Evolutionary conservation across 805 yeast species (phyloP), one percentile per base, ranked within the genome.

Genomic region (Lipomyces mesembrius): DNA sequence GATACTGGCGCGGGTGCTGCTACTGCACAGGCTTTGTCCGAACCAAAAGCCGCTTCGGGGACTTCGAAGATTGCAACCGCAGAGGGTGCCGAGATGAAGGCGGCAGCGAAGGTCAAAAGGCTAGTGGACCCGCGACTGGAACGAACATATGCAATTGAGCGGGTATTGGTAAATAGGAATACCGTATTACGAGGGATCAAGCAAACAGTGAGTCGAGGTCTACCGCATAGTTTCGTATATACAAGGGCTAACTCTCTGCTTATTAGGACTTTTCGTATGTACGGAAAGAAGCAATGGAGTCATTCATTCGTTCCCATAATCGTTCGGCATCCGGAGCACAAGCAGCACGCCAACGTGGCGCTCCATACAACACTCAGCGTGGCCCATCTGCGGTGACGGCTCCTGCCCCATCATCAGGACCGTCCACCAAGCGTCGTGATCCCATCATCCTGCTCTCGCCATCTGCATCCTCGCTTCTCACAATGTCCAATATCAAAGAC

Each of bases 391-490:
- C 61, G 5, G 58, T 60, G n/a, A 25, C 64, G 4, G 39, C 32
- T 35, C 32, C 51, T 12, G 22, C 64, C 20, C 35, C 59, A 32
- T 29, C 37, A 7, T 37, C 64, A 12, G 39, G 62, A 9, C 25
- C 60, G 2, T 14, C 62, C 22, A 43, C 63, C 11, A 62, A 87
- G 85, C 74, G 75, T 74, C 62, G 70, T 8, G 91, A 87, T 68
- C 96, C 96, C 29, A 89, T 90, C 72, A 88, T 90, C 64, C 77
- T 90, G 55, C 80, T 90, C 35, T 89, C 95, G 14, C 94, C 96
- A 3, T 87, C 95, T 8, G 90, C 95, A 0, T 87, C 94, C 3
- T 84, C 93, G 0, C 78, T 90, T 29, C 73, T 90, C 60, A 86
- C 88, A 8, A 83, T 88, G 83, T 75, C 83, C 37, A 89, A 90